Base-by-base conservation (phyloP, 2,329 filamentous ascomycete species). In the Fusarium setosum region DNA sequence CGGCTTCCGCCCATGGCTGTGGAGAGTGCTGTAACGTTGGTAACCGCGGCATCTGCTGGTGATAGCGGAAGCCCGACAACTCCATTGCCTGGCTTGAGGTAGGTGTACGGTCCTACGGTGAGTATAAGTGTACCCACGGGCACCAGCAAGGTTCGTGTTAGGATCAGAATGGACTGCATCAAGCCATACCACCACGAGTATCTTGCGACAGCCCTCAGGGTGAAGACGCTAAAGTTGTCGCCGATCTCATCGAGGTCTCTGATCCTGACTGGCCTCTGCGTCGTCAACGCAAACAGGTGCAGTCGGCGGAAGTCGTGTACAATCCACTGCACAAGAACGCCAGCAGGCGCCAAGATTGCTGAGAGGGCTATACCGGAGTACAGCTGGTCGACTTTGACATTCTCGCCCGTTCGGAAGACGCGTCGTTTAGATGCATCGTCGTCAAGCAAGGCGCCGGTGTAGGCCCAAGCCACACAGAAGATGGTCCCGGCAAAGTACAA, bases 101-200 rank as follows among this genome's bases (percentile, higher is more conserved):
- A 29, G 1, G 56, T 53, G 41, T 69, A 62, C 12, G 67, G 67
- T 1, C 67, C 67, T 23, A 56, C 52, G 1, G 67, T 69, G 15
- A 69, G 66, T 13, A 48, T 56, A 1, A 69, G 53, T 0, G 67
- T 67, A 7, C 67, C 67, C 0, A 69, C 67, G 0, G 66, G 67
- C 3, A 69, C 49, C 26, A 69, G 60, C 0, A 69, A 3, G 1
- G 67, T 69, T 5, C 67, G 37, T 0, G 66, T 67, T 1, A 69
- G 10, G 4, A 69, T 69, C 15, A 69, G 15, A 15, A 49, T 34
- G 10, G 53, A 40, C 2, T 69, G 67, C 66, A 69, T 69, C 26
- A 69, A 35, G 2, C 67, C 67, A 42, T 69, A 69, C 67, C 67
- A 69, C 67, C 67, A 69, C 6, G 67, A 69, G 3, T 69, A 69